Evolutionary conservation across 2,329 filamentous ascomycete genomes (phyloP).

Genomic region (Epichloe gansuensis): DNA sequence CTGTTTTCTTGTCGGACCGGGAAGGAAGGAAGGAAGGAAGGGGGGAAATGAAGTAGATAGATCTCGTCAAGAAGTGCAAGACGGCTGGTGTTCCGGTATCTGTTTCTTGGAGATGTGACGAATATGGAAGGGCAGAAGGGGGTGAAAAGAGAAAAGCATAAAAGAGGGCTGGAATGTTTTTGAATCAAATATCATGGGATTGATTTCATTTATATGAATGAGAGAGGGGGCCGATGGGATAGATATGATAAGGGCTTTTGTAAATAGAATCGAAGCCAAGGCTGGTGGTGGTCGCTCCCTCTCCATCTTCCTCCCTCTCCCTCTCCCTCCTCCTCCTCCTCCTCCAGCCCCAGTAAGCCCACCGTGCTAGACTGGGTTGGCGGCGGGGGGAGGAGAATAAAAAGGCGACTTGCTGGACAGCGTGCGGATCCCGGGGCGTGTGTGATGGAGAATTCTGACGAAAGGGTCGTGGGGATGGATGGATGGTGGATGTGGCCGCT

Average conservation of each 20-base stretch:
- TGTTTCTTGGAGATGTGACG: neutral
- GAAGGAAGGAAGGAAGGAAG: too few species aligned
- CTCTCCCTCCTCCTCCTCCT: neutral
- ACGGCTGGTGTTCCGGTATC: neutral
- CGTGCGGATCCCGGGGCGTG: neutral
- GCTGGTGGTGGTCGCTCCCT: neutral
- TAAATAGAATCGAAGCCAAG: neutral
- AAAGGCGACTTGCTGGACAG: neutral
- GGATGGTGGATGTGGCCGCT: neutral
- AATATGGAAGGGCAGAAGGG: neutral
- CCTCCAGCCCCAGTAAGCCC: too few species aligned
- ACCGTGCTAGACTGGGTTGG: neutral
- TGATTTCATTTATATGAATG: neutral
- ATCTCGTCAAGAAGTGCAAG: neutral
- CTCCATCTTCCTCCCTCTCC: neutral
- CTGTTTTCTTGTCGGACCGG: neutral
- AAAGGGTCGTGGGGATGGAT: neutral
- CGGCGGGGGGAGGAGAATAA: neutral
- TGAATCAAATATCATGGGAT: neutral
- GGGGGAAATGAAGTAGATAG: neutral
- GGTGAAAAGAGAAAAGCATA: too few species aligned
- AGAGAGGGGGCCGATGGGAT: neutral
- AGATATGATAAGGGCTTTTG: neutral
- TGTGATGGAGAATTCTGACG: neutral
- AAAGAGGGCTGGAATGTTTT: neutral